Evolutionary conservation across 805 yeast genomes (phyloP).

Genomic region (Kuraishia floccosa): DNA sequence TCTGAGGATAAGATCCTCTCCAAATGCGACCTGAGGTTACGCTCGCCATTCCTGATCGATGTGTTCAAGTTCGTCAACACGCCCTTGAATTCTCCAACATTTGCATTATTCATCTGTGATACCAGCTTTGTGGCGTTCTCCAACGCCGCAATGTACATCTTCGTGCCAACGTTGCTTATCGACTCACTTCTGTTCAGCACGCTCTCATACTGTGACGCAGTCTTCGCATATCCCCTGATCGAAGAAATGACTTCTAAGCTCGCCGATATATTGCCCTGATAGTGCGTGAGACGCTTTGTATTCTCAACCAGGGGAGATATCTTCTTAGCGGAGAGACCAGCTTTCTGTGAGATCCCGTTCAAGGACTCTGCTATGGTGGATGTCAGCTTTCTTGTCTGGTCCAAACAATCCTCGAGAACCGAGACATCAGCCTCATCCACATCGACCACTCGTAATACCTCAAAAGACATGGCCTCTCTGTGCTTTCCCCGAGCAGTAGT

Average conservation of each 20-base stretch:
- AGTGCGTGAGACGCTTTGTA: slow-evolving; percentile 42
- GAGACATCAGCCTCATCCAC: slow-evolving; percentile 77
- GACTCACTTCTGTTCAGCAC: slow-evolving; percentile 9
- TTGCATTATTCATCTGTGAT: slow-evolving; percentile 26
- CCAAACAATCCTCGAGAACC: slow-evolving; percentile 65
- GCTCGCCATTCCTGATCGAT: slow-evolving; percentile 45
- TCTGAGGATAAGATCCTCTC: slow-evolving; percentile 26
- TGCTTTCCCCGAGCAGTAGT: too few species aligned
- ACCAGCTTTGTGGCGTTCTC: slow-evolving; percentile 32
- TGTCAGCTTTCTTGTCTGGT: slow-evolving; percentile 46
- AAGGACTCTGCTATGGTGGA: slow-evolving; percentile 43
- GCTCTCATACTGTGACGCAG: slow-evolving; percentile 27
- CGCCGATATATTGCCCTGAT: slow-evolving; percentile 46
- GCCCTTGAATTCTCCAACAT: slow-evolving; percentile 50
- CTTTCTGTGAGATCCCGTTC: slow-evolving; percentile 35
- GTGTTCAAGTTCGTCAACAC: slow-evolving; percentile 48
- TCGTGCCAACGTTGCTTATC: slow-evolving; percentile 20
- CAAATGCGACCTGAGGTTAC: slow-evolving; percentile 38
- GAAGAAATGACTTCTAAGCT: slow-evolving; percentile 35
- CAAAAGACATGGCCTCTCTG: too few species aligned
- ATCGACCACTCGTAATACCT: slow-evolving; percentile 25
- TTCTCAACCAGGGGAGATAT: slow-evolving; percentile 64
- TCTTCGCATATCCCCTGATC: slow-evolving; percentile 35
- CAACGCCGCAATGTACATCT: slow-evolving; percentile 20
- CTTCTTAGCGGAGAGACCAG: slow-evolving; percentile 45